A percentile compares a stretch with the other conserved stretches of the same genome.
Evolutionary conservation across 2,329 filamentous ascomycete species (phyloP).

Genomic region (Colletotrichum shisoi): DNA sequence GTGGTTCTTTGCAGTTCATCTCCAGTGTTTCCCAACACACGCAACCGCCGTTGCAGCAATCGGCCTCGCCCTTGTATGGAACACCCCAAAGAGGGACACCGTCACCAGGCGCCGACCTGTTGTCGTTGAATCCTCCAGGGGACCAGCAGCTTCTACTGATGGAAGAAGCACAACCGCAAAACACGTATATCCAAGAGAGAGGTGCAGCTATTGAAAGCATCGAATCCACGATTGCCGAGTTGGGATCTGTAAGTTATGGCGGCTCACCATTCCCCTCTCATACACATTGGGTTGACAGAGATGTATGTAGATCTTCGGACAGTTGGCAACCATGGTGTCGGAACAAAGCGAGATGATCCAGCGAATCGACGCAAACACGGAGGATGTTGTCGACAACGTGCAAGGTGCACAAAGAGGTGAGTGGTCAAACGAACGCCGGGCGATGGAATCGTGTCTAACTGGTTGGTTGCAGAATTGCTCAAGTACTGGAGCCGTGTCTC

Average conservation of each 20-base stretch:
- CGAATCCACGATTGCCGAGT: constrained; percentile 90
- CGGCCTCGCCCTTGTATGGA: constrained; percentile 85
- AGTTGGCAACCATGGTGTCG: constrained; percentile 94
- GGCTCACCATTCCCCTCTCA: constrained; percentile 23
- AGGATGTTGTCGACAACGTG: constrained; percentile 98
- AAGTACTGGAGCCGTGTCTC: constrained; percentile 97
- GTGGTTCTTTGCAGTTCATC: constrained; percentile 66
- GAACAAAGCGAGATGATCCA: constrained; percentile 99
- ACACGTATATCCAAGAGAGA: constrained; percentile 89
- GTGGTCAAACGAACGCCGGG: neutral
- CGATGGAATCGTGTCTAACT: constrained; percentile 4
- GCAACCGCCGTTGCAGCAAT: constrained; percentile 72
- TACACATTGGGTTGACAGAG: constrained; percentile 45
- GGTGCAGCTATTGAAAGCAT: constrained; percentile 97
- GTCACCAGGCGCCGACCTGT: constrained; percentile 74
- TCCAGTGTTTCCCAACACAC: constrained; percentile 84
- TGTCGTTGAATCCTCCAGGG: constrained; percentile 83
- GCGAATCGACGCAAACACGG: constrained; percentile 94
- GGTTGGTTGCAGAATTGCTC: constrained; percentile 69
- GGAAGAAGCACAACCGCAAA: constrained; percentile 87
- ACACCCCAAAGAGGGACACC: constrained; percentile 74
- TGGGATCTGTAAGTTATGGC: constrained; percentile 63
- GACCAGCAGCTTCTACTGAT: constrained; percentile 91
- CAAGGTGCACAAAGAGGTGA: constrained; percentile 80
- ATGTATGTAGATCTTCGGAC: constrained; percentile 74